These are phyloP conservation scores for Mycena albidolilacea DNA, from an alignment of 768 basidiomycete genomes.

Conservation along the genomic window DNA sequence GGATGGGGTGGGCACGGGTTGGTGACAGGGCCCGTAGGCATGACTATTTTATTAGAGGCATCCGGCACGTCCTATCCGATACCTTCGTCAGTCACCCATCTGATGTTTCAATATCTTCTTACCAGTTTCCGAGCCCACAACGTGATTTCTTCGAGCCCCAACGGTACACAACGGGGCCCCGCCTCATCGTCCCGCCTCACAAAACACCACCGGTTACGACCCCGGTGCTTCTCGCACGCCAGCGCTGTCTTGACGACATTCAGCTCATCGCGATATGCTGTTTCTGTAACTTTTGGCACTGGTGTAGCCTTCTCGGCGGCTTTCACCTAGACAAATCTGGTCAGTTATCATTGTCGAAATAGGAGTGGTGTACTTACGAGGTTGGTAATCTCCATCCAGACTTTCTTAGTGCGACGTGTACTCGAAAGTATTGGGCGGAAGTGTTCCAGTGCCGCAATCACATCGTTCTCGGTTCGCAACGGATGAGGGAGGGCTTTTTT, in stretches of 20 bases:
- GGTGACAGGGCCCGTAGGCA: no score
- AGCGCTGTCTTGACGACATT: neutral
- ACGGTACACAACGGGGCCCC: no score
- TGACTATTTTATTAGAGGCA: no score
- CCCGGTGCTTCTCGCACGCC: neutral
- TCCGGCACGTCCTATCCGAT: no score
- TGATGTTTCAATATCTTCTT: neutral
- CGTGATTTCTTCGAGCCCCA: neutral
- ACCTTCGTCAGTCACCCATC: no score
- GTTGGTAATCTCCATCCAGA: slow-evolving; percentile 1
- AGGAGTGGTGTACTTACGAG: no score
- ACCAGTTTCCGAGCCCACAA: neutral
- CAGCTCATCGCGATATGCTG: neutral
- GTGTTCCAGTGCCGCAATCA: neutral
- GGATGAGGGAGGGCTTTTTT: neutral
- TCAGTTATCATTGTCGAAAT: neutral
- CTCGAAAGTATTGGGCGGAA: neutral
- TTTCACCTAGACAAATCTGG: neutral
- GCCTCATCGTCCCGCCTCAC: neutral
- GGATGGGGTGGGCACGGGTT: no score
- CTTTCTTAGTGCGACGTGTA: slow-evolving; percentile 2
- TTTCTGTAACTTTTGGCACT: neutral
- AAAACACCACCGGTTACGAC: neutral
- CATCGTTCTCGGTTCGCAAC: no score
- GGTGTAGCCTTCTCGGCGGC: neutral